Evolutionary conservation across 202 grass and related monocot species (phyloP), one percentile per base, ranked within the genome.

Genomic region (Schoenoplectus tabernaemontani): DNA sequence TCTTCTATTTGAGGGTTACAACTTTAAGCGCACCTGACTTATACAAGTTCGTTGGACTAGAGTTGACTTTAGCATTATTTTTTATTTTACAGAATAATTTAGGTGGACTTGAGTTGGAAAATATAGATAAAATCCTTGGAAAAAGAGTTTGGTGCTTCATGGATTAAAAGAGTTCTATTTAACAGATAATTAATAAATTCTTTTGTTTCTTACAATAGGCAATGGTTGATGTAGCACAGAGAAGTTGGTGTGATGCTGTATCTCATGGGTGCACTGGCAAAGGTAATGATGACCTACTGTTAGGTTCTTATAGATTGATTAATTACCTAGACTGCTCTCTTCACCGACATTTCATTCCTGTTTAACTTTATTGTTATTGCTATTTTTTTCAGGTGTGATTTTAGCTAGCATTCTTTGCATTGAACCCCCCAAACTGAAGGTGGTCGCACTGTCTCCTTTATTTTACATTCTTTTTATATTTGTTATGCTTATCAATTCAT

Each of bases 191-290:
- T 62, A 50, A 64, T 62, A 51, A 62, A 46, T 3, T 64, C 50
- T 74, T 59, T 67, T 36, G 4, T 15, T 84, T 78, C 37, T 64
- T 83, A 80, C 76, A 80, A 51, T 61, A 93, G 96, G 96, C 96
- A 77, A 99, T 99, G 96, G 96, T 95, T 67, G 96, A 99, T 88
- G 88, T 99, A 77, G 96, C 96, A 17, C 89, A n/a, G 87, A 79
- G 86, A 99, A 88, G 96, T 99, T 80, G 96, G 92, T 38, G 96
- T 32, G 96, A 93, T 88, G 92, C 90, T 57, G 96, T 99, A 80
- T 83, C 96, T 73, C 96, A 99, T 92, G 91, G 92, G 64, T 99
- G 96, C 70, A 99, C 96, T 64, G 96, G 96, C 38, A 99, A 99
- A 90, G 92, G 96, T 79, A 99, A 99, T 76, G 96, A 99, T 89